A percentile compares a stretch with the other conserved stretches of the same genome.
These are phyloP conservation scores for Cylindrotheca closterium DNA, from an alignment of 108 stramenopile species.

Conservation along the genomic window DNA sequence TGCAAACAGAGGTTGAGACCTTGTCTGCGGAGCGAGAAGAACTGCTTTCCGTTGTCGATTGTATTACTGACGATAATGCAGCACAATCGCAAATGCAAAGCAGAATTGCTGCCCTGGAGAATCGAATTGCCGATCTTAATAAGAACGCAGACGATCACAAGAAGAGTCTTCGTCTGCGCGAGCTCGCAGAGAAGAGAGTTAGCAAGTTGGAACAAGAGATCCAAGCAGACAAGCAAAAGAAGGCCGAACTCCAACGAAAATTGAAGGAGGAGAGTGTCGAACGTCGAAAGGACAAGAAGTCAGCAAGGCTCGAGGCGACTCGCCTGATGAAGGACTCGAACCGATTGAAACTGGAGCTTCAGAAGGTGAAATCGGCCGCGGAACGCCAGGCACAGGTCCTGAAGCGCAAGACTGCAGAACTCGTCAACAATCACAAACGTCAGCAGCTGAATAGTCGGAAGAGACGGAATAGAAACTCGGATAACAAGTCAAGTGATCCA, in stretches of 20 bases:
- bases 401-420: slow-evolving; percentile 47
- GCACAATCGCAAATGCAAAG: slow-evolving; percentile 22
- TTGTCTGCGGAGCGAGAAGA: slow-evolving; percentile 40
- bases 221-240: slow-evolving; percentile 49
- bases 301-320: slow-evolving; percentile 47
- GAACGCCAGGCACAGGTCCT: slow-evolving; percentile 53
- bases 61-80: background rate
- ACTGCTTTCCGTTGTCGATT: slow-evolving; percentile 11
- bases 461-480: background rate
- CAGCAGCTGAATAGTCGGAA: background rate
- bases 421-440: slow-evolving; percentile 23
- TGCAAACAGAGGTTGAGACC: slow-evolving; percentile 53
- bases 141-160: slow-evolving; percentile 47
- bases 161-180: slow-evolving; percentile 43
- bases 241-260: slow-evolving; percentile 50
- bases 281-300: slow-evolving; percentile 52
- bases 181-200: slow-evolving; percentile 58
- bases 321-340: slow-evolving; percentile 51
- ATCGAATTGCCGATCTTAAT: slow-evolving; percentile 47
- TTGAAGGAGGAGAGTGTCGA: slow-evolving; percentile 51
- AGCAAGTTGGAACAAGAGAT: slow-evolving; percentile 45
- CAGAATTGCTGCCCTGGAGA: slow-evolving; percentile 33
- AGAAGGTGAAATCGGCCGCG: slow-evolving; percentile 49
- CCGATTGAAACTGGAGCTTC: slow-evolving; percentile 52
- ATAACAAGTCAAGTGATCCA: background rate